Base-by-base conservation (phyloP, 306 rosid genomes). In the Comarum palustre region DNA sequence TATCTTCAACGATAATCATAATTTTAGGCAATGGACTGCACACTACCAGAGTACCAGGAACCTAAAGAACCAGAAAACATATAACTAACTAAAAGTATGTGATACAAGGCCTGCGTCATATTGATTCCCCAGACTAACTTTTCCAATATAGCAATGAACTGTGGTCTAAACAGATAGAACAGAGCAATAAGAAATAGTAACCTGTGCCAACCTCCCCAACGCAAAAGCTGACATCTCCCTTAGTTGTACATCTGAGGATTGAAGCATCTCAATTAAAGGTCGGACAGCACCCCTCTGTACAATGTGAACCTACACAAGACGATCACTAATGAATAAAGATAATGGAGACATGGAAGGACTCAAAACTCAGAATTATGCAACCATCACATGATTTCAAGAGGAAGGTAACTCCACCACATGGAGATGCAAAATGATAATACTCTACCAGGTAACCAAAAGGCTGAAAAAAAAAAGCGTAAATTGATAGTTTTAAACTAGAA, bases 161-260 rank as follows among this genome's bases (percentile, higher is more conserved):
- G 52, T 25, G 15, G 29, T 57, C 67, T 20, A 22, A 36, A 47
- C 19, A 75, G 27, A 73, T 22, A 39, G 15, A 72, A 52, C 20
- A 54, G 20, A 69, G 32, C 16, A 20, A 68, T 59, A 17, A 66
- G 17, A 68, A 43, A 63, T 19, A 57, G 68, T 75, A 67, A 94
- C 99, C 99, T 94, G 97, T 59, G 99, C 99, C 80, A 94, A 83
- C 86, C 99, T 87, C 79, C 99, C 99, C 84, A 94, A 79, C 6
- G 99, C 99, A 84, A 94, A 94, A 79, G 99, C 99, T 54, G 99
- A 88, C 99, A 94, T 94, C 82, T 91, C 99, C 78, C 90, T 88
- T 66, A 94, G 91, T 71, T 94, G 99, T 22, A 94, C 86, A 64
- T 94, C 99, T 27, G 96, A 80, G 65, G 99, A 94, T 70, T 90